Evolutionary conservation across 352 stramenopile genomes (phyloP), one percentile per base, ranked within the genome.

Genomic region (Aphanomyces astaci): DNA sequence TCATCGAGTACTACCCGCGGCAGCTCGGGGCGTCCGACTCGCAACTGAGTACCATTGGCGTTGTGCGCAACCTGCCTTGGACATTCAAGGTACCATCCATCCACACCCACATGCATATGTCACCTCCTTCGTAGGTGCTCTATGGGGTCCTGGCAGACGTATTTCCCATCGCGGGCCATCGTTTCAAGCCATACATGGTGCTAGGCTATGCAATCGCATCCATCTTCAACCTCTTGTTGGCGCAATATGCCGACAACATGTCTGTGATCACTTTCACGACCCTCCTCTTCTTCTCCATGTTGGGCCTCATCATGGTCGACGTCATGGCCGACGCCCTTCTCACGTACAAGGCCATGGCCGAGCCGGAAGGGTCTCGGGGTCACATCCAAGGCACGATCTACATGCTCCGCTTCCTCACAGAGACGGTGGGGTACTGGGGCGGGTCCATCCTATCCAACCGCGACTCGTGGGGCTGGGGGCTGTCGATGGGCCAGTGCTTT

Each of bases 261-360:
- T 76, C 76, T 0, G 75, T 91, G 32, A 73, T 81, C 19, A 76
- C 78, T 0, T 93, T 93, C 72, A 82, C 83, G 31, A 66, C 89
- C 52, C 75, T 91, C 45, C 75, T 92, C 31, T 73, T 89, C 15
- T 81, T 81, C 40, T 73, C 81, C 11, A 92, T 88, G 70, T 68
- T 89, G 25, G 85, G 83, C 10, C 84, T 89, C 27, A 84, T 91
- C 24, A 88, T 93, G 77, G 79, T 81, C 5, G 85, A 93, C 71
- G 85, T 93, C 55, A 93, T 93, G 83, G 78, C 78, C 48, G 85
- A 93, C 65, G 83, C 78, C 32, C 71, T 91, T 13, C 80, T 93
- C 17, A 79, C 80, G 1, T 80, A 80, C 59, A 80, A 80, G 3
- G 83, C 90, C 31, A 73, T 91, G 43, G 56, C 43, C 22, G 73